Base-by-base conservation (phyloP, 805 yeast genomes). In the Sugiyamaella lignohabitans region DNA sequence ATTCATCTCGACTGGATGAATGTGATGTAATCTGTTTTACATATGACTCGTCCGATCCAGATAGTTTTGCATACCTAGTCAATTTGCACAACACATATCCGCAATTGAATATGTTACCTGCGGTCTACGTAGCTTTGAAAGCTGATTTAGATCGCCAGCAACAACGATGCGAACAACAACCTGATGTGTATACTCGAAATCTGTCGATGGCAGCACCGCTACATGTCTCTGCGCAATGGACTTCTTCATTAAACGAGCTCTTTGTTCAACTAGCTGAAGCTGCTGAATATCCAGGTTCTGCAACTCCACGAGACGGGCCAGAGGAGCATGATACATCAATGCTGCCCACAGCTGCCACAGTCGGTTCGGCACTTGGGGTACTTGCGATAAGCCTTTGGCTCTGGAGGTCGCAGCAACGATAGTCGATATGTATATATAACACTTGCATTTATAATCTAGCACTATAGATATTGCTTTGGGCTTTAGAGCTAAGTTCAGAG, bases 91-190 rank as follows among this genome's bases (percentile, higher is more conserved):
- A 73, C 24, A 73, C 69, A 52, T 79, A 83, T 57, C 76, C 80
- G 1, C 67, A 70, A 27, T 65, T 82, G 17, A 76, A 82, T 54
- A 74, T 75, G 44, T 66, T 93, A 2, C 99, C 99, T 0, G 75
- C 83, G 3, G 80, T 93, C 0, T 86, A 82, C 59, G 97, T 89
- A 1, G 98, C 96, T 0, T 68, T 89, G 30, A 93, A 93, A 60
- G 98, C 98, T 0, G 99, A 93, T 64, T 70, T 87, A 32, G 99
- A 93, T 63, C 80, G 94, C 55, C 98, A 89, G 61, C 97, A 91
- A 59, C 99, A 93, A 59, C 65, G 98, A 32, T 79, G 83, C 34
- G 85, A 78, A 46, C 68, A 75, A 4, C 96, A 87, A 59, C 98
- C 99, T 0, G 98, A 93, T 55, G 82, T 79, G 22, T 88, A 81